Evolutionary conservation across 2,329 filamentous ascomycete genomes (phyloP).

Genomic region (Ascocoryne sarcoides): DNA sequence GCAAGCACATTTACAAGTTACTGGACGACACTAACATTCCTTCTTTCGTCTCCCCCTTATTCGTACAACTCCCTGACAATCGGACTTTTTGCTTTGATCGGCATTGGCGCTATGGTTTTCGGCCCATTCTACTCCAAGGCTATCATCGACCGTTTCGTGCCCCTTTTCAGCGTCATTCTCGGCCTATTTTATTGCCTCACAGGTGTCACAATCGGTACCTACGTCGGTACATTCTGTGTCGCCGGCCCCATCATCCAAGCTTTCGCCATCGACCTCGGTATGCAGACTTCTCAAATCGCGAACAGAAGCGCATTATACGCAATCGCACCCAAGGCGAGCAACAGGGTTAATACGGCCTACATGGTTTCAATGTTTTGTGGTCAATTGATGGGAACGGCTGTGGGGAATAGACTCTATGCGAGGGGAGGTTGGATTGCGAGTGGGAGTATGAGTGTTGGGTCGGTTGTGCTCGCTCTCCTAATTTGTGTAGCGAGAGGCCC

Average conservation of each 20-base stretch:
- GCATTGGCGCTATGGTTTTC: conserved; percentile 57
- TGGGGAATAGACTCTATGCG: conserved; percentile 48
- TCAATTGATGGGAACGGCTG: conserved; percentile 61
- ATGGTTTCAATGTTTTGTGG: conserved; percentile 71
- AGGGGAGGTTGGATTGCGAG: conserved; percentile 46
- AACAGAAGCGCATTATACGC: conserved; percentile 63
- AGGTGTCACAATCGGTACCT: conserved; percentile 60
- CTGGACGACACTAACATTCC: conserved; percentile 73
- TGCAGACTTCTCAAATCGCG: conserved; percentile 65
- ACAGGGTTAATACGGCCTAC: conserved; percentile 72
- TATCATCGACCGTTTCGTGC: conserved; percentile 62
- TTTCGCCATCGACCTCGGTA: conserved; percentile 59
- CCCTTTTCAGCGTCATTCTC: conserved; percentile 57
- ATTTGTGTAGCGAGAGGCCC: conserved; percentile 42
- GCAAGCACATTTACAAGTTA: conserved; percentile 55
- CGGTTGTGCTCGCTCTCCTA: conserved; percentile 40
- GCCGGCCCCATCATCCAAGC: conserved; percentile 68
- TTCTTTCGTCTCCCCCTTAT: conserved; percentile 63
- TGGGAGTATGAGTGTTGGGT: conserved; percentile 47
- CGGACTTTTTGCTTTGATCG: conserved; percentile 71
- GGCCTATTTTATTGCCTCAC: conserved; percentile 49
- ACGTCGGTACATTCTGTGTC: conserved; percentile 54
- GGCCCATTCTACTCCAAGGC: conserved; percentile 61
- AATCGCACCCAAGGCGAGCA: conserved; percentile 62
- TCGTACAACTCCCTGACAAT: conserved; percentile 58